phyloP scores from a whole-genome alignment of 805 yeast species.

The Kodamaea kaohsiungensis region DNA sequence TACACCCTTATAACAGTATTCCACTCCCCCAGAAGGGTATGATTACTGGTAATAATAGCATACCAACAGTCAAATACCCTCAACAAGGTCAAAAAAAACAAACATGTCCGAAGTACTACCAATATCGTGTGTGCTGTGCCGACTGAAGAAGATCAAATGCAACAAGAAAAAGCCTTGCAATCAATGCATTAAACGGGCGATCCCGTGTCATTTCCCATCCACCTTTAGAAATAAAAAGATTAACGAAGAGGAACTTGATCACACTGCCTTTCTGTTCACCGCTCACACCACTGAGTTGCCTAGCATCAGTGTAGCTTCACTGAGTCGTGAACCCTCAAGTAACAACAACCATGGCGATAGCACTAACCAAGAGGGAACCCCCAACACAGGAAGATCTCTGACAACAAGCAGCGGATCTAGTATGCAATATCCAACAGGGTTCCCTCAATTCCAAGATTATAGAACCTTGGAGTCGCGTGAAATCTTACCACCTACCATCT shows the following conservation, averaged over 20 bases:
- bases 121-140: conserved; percentile 38
- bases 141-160: conserved; percentile 37
- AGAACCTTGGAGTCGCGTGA: conserved; percentile 1
- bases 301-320: background rate
- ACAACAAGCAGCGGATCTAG: conserved; percentile 6
- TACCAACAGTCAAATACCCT: background rate
- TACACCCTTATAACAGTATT: background rate
- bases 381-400: background rate
- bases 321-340: background rate
- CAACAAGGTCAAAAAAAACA: background rate
- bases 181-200: conserved; percentile 38
- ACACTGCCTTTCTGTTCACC: background rate
- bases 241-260: conserved; percentile 20
- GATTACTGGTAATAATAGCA: background rate
- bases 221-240: conserved; percentile 45
- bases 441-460: background rate
- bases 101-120: conserved; percentile 29
- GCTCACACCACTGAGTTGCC: background rate
- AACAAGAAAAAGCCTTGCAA: conserved; percentile 41
- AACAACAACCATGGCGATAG: background rate
- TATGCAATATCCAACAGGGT: conserved; percentile 4
- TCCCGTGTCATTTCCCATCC: conserved; percentile 47
- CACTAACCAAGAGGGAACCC: background rate
- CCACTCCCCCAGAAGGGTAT: background rate
- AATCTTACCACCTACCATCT: background rate